Conservation (phyloP, 2,329 filamentous ascomycete genomes). For the Xylaria sp. region DNA sequence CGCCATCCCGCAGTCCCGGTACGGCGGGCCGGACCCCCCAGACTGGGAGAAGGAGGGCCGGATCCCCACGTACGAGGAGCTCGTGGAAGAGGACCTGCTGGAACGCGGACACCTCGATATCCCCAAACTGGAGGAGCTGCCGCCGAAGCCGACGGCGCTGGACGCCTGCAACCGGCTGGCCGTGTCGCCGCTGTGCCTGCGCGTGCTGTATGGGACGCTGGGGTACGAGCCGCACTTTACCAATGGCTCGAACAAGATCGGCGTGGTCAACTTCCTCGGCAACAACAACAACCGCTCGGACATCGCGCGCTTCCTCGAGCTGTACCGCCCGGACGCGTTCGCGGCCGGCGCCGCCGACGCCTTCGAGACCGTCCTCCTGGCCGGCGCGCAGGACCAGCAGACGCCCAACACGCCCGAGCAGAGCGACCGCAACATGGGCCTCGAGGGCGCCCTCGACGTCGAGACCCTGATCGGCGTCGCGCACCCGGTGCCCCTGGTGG, state of each 20-base stretch:
- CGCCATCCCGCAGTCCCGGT: conserved; percentile 27
- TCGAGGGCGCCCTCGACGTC: not conserved
- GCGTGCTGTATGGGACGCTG: not conserved
- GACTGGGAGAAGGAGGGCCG: conserved; percentile 1
- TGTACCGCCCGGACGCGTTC: not conserved
- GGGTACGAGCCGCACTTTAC: not conserved
- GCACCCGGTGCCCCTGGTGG: not conserved
- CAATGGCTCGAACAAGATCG: not conserved
- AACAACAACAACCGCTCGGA: not conserved
- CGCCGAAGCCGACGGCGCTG: not conserved
- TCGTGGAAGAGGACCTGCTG: conserved; percentile 3
- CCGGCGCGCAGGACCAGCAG: not conserved
- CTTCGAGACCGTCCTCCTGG: not conserved
- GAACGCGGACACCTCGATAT: conserved; percentile 1
- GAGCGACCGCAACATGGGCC: not conserved
- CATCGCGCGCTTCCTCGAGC: not conserved
- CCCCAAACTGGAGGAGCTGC: not conserved
- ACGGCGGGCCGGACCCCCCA: conserved; percentile 21
- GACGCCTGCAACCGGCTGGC: not conserved
- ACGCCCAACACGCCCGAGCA: not conserved
- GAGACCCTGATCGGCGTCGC: not conserved
- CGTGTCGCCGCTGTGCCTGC: not conserved
- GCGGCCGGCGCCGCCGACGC: not conserved
- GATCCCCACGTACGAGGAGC: conserved; percentile 1
- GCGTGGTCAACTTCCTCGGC: not conserved